Conservation (phyloP, 163 green algal species). For the Chloroidium sp. region DNA sequence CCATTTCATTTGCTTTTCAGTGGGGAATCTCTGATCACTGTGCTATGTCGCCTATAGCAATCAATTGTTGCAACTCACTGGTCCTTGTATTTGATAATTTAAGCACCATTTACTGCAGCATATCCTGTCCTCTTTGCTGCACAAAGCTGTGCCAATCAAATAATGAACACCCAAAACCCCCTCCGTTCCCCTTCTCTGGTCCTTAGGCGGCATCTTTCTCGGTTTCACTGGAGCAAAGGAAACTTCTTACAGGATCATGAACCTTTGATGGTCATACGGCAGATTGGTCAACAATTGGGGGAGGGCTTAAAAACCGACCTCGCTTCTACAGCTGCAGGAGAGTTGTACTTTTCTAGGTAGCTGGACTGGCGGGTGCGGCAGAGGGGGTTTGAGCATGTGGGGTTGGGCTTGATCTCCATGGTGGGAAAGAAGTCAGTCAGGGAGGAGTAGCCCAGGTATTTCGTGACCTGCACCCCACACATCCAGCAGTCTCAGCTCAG, state of each 20-base stretch:
- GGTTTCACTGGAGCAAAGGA: slow-evolving; percentile 10
- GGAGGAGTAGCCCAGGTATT: slow-evolving; percentile 82
- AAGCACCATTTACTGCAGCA: too few species aligned
- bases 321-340: background rate
- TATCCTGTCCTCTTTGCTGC: too few species aligned
- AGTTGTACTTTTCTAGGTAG: slow-evolving; percentile 10
- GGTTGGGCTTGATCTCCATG: slow-evolving; percentile 84
- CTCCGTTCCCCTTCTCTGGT: too few species aligned
- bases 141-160: too few species aligned
- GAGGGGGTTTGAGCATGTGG: slow-evolving; percentile 58
- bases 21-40: too few species aligned
- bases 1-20: too few species aligned
- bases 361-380: slow-evolving; percentile 55
- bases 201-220: too few species aligned
- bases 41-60: too few species aligned
- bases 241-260: slow-evolving; percentile 6
- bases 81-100: too few species aligned
- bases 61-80: too few species aligned
- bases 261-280: background rate
- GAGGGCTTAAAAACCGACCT: background rate
- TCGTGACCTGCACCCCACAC: slow-evolving; percentile 29
- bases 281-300: background rate
- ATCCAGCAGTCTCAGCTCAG: too few species aligned
- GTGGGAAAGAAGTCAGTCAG: slow-evolving; percentile 94
- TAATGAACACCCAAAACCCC: too few species aligned